Conservation (phyloP, 441 rosid species). For the Pelargonium exstipulatum region DNA sequence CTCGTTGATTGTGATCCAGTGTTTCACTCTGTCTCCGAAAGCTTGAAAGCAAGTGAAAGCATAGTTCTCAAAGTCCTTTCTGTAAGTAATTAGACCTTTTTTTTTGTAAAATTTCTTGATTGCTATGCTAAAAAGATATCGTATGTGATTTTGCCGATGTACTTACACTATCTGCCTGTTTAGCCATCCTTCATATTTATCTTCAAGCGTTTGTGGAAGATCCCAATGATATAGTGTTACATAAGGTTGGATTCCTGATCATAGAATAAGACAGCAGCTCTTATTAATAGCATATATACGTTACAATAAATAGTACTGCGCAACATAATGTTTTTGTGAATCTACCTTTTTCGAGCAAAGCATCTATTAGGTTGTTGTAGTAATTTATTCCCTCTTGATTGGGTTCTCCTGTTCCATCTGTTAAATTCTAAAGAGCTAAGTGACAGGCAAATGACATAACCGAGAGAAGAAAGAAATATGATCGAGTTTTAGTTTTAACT, state of each 20-base stretch:
- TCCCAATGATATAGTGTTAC: slow-evolving; percentile 78
- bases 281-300: background rate
- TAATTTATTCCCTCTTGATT: slow-evolving; percentile 59
- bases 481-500: slow-evolving; percentile 19
- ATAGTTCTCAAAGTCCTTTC: slow-evolving; percentile 47
- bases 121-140: background rate
- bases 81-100: slow-evolving; percentile 25
- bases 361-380: slow-evolving; percentile 62
- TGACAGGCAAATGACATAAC: background rate
- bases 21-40: slow-evolving; percentile 64
- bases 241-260: slow-evolving; percentile 53
- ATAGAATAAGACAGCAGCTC: slow-evolving; percentile 17
- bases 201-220: slow-evolving; percentile 66
- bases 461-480: background rate
- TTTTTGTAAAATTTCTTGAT: slow-evolving; percentile 1
- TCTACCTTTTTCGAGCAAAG: slow-evolving; percentile 56
- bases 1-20: slow-evolving; percentile 71
- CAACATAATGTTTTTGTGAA: background rate
- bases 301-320: background rate
- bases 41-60: slow-evolving; percentile 54
- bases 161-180: slow-evolving; percentile 49
- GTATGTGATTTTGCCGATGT: background rate
- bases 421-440: slow-evolving; percentile 24
- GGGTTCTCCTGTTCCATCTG: slow-evolving; percentile 75
- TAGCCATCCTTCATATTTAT: slow-evolving; percentile 62